Evolutionary conservation across 2,329 filamentous ascomycete species (phyloP).

Genomic region (Chaetomium globosum): DNA sequence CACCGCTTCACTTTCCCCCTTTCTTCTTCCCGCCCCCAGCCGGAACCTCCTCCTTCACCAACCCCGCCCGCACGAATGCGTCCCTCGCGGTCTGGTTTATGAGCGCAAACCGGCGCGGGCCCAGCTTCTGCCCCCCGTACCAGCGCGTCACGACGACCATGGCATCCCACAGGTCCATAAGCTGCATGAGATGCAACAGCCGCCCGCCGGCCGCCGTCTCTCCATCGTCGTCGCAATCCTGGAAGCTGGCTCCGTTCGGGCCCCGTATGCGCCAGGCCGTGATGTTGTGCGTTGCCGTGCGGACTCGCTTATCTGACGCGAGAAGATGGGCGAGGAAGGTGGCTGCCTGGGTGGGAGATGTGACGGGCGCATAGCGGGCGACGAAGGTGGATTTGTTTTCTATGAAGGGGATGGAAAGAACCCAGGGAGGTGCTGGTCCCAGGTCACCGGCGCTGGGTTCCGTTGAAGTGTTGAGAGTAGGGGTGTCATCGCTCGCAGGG

Average conservation of each 20-base stretch:
- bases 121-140: conserved; percentile 90
- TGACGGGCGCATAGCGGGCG: conserved; percentile 72
- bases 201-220: conserved; percentile 88
- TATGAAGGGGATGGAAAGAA: conserved; percentile 69
- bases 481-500: background rate
- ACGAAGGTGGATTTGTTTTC: conserved; percentile 90
- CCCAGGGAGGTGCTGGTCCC: conserved; percentile 61
- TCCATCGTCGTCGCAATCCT: conserved; percentile 95
- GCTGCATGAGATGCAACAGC: conserved; percentile 84
- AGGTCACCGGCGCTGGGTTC: background rate
- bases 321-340: conserved; percentile 74
- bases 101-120: conserved; percentile 83
- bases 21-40: conserved; percentile 55
- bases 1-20: conserved; percentile 39
- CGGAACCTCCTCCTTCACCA: conserved; percentile 44
- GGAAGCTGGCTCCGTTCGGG: conserved; percentile 61
- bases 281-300: conserved; percentile 92
- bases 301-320: conserved; percentile 78
- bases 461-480: background rate
- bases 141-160: conserved; percentile 92
- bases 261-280: conserved; percentile 85
- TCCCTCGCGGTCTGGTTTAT: conserved; percentile 88
- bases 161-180: conserved; percentile 91
- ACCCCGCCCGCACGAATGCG: conserved; percentile 75
- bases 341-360: conserved; percentile 70